These are phyloP conservation scores for Porcisia hertigi DNA, from an alignment of 208 protist species.

Conservation along the genomic window DNA sequence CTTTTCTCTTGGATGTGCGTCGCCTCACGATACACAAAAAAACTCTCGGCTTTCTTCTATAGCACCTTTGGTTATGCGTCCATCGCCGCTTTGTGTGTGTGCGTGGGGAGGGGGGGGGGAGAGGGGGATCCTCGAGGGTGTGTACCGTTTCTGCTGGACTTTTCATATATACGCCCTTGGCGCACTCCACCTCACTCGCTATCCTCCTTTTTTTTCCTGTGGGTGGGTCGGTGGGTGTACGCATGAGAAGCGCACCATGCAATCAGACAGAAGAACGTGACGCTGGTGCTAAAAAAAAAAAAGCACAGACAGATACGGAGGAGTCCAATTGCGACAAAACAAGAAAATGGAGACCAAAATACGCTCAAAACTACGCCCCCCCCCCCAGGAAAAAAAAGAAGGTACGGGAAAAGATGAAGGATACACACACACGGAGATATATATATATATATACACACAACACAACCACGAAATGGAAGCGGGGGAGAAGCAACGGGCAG, in stretches of 20 bases:
- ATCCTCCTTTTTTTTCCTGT: too few species aligned
- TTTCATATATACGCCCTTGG: too few species aligned
- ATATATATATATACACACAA: neutral
- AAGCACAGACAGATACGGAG: slow-evolving; percentile 20
- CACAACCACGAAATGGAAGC: neutral
- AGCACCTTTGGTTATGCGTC: neutral
- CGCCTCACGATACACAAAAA: neutral
- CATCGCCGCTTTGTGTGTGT: neutral
- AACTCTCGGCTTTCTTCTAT: neutral
- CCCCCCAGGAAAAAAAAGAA: neutral
- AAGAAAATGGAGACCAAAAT: neutral
- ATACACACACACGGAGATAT: neutral
- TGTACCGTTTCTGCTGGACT: neutral
- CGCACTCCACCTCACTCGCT: too few species aligned
- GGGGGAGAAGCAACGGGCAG: neutral
- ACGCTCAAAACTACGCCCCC: too few species aligned
- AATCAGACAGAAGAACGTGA: neutral
- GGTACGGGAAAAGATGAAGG: neutral
- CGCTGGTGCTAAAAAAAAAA: neutral
- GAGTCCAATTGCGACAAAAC: slow-evolving; percentile 2
- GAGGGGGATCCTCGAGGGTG: too few species aligned
- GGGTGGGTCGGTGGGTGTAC: neutral
- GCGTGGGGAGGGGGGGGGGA: too few species aligned
- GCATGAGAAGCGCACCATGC: neutral
- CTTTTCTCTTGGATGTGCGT: too few species aligned